Evolutionary conservation across 2,329 filamentous ascomycete genomes (phyloP), one percentile per base, ranked within the genome.

Genomic region (Claviceps monticola): DNA sequence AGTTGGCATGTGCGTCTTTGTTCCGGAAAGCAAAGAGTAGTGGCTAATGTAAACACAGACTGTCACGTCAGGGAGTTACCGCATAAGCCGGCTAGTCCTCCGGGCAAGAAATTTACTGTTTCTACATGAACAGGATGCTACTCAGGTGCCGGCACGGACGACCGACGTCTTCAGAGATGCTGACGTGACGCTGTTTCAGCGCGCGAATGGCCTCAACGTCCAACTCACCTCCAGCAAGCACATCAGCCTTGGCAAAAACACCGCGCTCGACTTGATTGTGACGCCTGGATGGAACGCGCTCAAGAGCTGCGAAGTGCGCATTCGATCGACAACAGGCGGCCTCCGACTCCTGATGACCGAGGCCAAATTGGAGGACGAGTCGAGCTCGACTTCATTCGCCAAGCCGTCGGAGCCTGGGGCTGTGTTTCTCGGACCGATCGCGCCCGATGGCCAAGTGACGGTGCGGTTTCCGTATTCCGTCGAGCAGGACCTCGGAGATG

Each of bases 391-490:
- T 19, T 71, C 69, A 26, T 71, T 76, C 51, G 66, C 71, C 2
- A 76, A 72, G 52, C 71, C 71, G 3, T 69, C 75, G 0, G 78
- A 81, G 52, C 69, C 73, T 3, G 78, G 80, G 0, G 57, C 75
- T 4, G 74, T 83, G 51, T 64, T 61, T 42, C 75, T 83, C 50
- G 68, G 69, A 1, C 56, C 68, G 0, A 65, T 87, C 45, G 57
- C 65, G 0, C 57, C 71, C 0, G 60, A 73, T 2, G 70, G 72
- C 0, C 67, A 61, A 0, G 66, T 84, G 19, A 80, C 72, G 21
- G 71, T 96, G 21, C 73, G 74, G 6, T 77, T 90, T 46, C 91
- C 90, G 0, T 98, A 94, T 60, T 90, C 85, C 1, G 75, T 91
- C 11, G 90, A 96, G 63, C 82, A 86, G 53, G 82, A 88, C 44